Conservation (phyloP, 1,139 yeast genomes). For the Taphrina betulina region DNA sequence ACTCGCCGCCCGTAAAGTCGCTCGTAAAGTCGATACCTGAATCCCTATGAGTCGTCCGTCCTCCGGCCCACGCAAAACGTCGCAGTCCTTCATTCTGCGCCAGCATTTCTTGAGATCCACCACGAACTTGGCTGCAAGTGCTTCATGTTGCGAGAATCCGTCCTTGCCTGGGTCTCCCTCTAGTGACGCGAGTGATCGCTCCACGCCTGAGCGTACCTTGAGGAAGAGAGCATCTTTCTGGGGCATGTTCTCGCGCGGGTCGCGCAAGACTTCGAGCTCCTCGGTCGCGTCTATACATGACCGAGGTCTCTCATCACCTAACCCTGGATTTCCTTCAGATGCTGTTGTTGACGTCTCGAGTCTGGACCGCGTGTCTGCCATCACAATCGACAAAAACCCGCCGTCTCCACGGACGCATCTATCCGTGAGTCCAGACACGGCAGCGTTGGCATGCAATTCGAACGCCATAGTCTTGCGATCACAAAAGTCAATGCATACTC, state of each 20-base stretch:
- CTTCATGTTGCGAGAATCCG: not conserved
- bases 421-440: not conserved
- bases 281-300: not conserved
- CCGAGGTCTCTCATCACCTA: not conserved
- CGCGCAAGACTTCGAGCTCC: constrained; percentile 1
- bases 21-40: not conserved
- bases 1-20: too few relatives aligned
- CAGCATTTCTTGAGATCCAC: not conserved
- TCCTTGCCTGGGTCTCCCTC: not conserved
- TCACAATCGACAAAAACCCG: not conserved
- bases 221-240: constrained; percentile 16
- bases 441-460: too few relatives aligned
- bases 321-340: too few relatives aligned
- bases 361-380: too few relatives aligned
- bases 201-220: not conserved
- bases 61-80: not conserved
- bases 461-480: constrained; percentile 7
- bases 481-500: constrained; percentile 12
- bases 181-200: constrained; percentile 6
- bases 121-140: not conserved
- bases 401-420: not conserved
- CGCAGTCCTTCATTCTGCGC: constrained; percentile 5
- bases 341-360: not conserved
- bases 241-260: constrained; percentile 17
- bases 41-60: not conserved